Evolutionary conservation across 331 rosid genomes (phyloP).

Genomic region (Acacia concinna): DNA sequence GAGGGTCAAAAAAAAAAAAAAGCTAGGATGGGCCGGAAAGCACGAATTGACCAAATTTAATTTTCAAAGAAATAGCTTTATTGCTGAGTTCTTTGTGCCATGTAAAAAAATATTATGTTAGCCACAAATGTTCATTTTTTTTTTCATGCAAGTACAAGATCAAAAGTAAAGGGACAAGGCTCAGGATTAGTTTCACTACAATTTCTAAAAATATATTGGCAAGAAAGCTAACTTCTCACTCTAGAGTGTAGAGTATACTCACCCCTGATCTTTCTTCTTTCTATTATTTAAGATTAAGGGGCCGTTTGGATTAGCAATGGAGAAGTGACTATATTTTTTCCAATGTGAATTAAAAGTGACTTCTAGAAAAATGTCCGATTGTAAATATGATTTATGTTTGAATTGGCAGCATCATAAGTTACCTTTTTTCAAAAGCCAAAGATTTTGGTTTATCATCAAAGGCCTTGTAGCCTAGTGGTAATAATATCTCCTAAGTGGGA

Average conservation of each 20-base stretch:
- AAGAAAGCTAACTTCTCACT: slow-evolving; percentile 2
- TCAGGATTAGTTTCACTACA: not conserved
- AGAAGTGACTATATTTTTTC: too few species aligned
- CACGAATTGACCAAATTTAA: not conserved
- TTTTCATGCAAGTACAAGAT: not conserved
- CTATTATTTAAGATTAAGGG: too few species aligned
- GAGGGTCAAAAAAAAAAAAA: not conserved
- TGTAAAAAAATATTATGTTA: not conserved
- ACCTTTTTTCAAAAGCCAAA: too few species aligned
- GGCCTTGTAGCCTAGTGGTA: too few species aligned
- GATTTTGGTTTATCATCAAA: too few species aligned
- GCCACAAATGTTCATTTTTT: not conserved
- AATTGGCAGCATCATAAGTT: too few species aligned
- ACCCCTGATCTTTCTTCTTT: not conserved
- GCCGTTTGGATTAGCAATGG: too few species aligned
- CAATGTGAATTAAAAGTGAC: too few species aligned
- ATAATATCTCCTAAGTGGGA: too few species aligned
- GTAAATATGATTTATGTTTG: too few species aligned
- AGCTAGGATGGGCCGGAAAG: not conserved
- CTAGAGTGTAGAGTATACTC: not conserved
- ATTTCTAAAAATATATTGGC: not conserved
- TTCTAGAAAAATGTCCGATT: too few species aligned
- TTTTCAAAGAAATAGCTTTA: not conserved
- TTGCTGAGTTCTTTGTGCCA: not conserved
- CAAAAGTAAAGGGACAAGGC: not conserved